Base-by-base conservation (phyloP, 805 yeast genomes). In the Zygotorulaspora chibaensis region DNA sequence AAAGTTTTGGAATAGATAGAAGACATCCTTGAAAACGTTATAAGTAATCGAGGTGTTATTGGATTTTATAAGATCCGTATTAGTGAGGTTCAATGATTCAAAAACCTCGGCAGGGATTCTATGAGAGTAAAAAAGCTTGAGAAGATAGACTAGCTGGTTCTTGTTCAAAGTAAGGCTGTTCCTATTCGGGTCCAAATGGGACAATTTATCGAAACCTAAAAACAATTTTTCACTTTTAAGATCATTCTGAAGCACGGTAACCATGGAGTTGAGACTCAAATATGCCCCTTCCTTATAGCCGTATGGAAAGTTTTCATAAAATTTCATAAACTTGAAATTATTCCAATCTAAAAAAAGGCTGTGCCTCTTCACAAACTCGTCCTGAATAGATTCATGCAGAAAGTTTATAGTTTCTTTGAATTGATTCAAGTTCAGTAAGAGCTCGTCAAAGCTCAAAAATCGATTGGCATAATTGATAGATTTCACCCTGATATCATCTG, bases 181-280 rank as follows among this genome's bases (percentile, higher is more conserved):
- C 40, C 54, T 57, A 8, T 35, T 43, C 18, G 64, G 66, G 49
- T 65, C 68, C 43, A 51, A 48, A 29, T 55, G 65, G 8, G 62
- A 57, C 20, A 61, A 45, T 30, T 51, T 57, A 35, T 65, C 55
- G 54, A 66, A 65, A 16, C 68, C 66, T 28, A 61, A 51, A 29
- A 52, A 53, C 6, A 71, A 49, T 47, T 65, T 68, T 42, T 68
- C 70, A 47, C 65, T 58, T 27, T 66, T 58, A 46, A 72, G 56
- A 45, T 72, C 76, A 35, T 59, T 67, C 48, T 71, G 73, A n/a
- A 72, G 40, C 34, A 71, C 62, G 0, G 73, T 64, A 2, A 70
- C 64, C n/a, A 71, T 52, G 2, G 74, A 69, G 48, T 68, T 70
- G 30, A 71, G 53, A 35, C 68, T 64, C 27, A 72, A 49, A 46